Base-by-base conservation (phyloP, 139 green algal species). In the Volvox reticuliferus region DNA sequence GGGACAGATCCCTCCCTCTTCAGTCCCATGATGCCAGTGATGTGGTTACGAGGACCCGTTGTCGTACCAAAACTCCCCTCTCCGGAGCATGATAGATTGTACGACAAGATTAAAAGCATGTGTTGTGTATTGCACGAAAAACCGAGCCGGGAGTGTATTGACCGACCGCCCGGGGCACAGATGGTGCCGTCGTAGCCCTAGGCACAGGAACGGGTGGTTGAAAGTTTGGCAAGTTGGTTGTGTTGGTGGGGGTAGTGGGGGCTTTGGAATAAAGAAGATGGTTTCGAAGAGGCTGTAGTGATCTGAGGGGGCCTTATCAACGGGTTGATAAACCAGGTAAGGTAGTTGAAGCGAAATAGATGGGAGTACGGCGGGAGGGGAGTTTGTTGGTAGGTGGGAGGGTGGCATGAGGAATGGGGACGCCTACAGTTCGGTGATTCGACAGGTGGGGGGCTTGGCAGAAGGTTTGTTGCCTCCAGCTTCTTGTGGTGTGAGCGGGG, bases 21-120 rank as follows among this genome's bases (percentile, higher is more conserved):
- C n/a, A 61, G 36, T 63, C 35, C 30, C 81, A 19, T 20, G 13
- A 35, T 71, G 19, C n/a, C 86, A 0, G 73, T 90, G n/a, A 55
- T 90, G 44, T 90, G 86, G 86, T 24, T 90, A 55, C n/a, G 86
- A 14, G 73, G 86, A 17, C 86, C 73, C 20, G 86, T 90, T 50
- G 73, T 37, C 30, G 50, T 90, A 32, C 86, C 71, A 1, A 9
- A 83, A 22, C 71, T 90, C 69, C 86, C 86, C n/a, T 77, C 71
- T 0, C n/a, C 44, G 24, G 86, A 75, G 50, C 50, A 36, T 5
- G 86, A 62, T 3, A 16, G 21, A 12, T 12, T 90, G 30, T 90
- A 84, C 73, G 71, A 75, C 20, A 63, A 83, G 73, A 26, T 81
- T 14, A 63, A 18, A 14, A 32, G 18, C 30, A 76, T 90, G 71